These are phyloP conservation scores for Lasiosphaeria hispida DNA, from an alignment of 495 filamentous ascomycete species.

Conservation along the genomic window DNA sequence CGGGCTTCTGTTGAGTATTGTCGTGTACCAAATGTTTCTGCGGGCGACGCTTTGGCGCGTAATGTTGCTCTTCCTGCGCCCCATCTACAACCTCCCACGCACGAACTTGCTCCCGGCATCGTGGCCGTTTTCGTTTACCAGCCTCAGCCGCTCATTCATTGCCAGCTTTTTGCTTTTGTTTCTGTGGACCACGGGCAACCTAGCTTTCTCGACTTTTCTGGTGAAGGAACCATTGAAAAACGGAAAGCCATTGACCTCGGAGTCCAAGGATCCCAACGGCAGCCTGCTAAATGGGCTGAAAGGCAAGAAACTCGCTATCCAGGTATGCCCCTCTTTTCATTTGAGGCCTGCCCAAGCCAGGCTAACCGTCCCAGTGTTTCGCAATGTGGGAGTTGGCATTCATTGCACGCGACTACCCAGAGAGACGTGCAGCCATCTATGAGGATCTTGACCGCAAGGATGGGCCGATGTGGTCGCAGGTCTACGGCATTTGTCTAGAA, in stretches of 20 bases:
- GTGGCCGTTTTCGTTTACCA: constrained; percentile 54
- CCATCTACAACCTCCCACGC: constrained; percentile 71
- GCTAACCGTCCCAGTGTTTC: constrained; percentile 55
- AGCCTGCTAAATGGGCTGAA: constrained; percentile 81
- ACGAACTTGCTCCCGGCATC: constrained; percentile 59
- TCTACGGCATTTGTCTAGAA: constrained; percentile 62
- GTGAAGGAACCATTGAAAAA: constrained; percentile 78
- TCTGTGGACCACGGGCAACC: constrained; percentile 72
- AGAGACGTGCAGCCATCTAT: constrained; percentile 78
- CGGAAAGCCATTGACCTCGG: constrained; percentile 74
- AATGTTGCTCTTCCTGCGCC: constrained; percentile 63
- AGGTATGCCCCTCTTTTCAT: constrained; percentile 40
- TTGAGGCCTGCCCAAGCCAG: neutral
- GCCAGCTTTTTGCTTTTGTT: constrained; percentile 65
- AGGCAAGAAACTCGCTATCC: constrained; percentile 63
- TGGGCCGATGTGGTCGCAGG: constrained; percentile 77
- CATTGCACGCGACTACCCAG: constrained; percentile 69
- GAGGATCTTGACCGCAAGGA: constrained; percentile 82
- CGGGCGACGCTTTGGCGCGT: constrained; percentile 63
- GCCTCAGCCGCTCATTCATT: constrained; percentile 59
- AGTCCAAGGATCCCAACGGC: constrained; percentile 88
- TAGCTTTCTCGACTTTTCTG: constrained; percentile 74
- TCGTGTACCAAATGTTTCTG: constrained; percentile 65
- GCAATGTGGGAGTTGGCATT: constrained; percentile 88
- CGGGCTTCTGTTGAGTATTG: constrained; percentile 45